Percentiles rank a stretch among this genome's conserved stretches.
Conservation (phyloP, 352 stramenopile genomes). For the Elongisporangium undulatum region DNA sequence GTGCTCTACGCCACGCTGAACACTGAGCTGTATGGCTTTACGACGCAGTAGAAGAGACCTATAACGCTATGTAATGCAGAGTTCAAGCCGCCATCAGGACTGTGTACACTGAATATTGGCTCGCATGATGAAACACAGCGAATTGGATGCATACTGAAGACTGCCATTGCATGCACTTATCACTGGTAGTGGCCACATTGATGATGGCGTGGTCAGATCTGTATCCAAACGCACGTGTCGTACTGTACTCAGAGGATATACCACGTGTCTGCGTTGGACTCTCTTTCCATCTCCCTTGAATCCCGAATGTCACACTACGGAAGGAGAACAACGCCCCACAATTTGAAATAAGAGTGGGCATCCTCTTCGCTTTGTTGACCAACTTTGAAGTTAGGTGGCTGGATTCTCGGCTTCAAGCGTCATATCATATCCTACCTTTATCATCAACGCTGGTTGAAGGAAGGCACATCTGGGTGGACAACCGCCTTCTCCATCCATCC, state of each 20-base stretch:
- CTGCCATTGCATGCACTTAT: not conserved
- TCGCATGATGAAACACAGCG: constrained; percentile 1
- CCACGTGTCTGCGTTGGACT: not conserved
- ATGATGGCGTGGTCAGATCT: constrained; percentile 1
- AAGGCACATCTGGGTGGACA: not conserved
- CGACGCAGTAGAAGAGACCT: constrained; percentile 17
- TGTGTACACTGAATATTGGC: constrained; percentile 2
- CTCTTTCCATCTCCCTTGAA: not conserved
- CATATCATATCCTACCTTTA: not conserved
- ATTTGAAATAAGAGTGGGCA: not conserved
- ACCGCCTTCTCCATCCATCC: not conserved
- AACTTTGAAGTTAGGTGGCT: not conserved
- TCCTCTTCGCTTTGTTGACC: not conserved
- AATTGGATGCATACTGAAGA: not conserved
- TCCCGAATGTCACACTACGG: not conserved
- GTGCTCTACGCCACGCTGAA: constrained; percentile 27
- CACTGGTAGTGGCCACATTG: not conserved
- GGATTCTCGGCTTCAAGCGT: not conserved
- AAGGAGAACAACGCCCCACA: not conserved
- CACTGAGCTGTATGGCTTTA: constrained; percentile 38
- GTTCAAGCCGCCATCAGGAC: not conserved
- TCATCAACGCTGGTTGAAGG: not conserved
- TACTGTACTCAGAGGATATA: constrained; percentile 12
- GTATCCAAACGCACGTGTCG: not conserved
- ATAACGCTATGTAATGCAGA: not conserved